Base-by-base conservation (phyloP, 1,139 yeast species). In the Candida glucosophila region DNA sequence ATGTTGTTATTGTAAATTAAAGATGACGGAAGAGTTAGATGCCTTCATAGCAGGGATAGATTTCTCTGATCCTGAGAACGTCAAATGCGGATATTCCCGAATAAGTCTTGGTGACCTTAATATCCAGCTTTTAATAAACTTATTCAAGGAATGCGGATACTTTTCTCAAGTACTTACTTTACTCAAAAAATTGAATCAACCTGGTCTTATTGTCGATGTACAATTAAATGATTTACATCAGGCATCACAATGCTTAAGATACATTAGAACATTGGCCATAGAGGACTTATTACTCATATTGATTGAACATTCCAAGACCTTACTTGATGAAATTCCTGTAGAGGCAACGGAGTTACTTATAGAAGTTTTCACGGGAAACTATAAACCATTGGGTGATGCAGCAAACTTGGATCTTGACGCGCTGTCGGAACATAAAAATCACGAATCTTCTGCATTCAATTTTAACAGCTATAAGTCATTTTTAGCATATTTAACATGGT, bases 281-380 rank as follows among this genome's bases (percentile, higher is more conserved):
- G 90, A 82, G 43, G 96, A 90, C 27, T 72, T 88, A 8, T 56
- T 88, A 19, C 59, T 88, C 23, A 76, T 83, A 11, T 56, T 90
- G 27, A 57, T 71, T 12, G 79, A 76, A 21, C 77, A 73, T 43
- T 77, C 93, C 3, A 73, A 82, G 32, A 49, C 58, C 1, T 55
- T 90, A 19, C 57, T 90, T 25, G 81, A 80, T 26, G 50, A 63
- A 27, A 55, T 73, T 23, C 97, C 98, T 0, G 70, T 80, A 32
- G 88, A 80, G 33, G 80, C 95, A 0, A 86, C 95, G 0, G 77
- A 78, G 21, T 52, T 90, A 22, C 59, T 88, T 29, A 88, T 90
- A 30, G 80, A 81, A 22, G 80, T 88, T 1, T 90, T 90, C 47
- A 88, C 97, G 0, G 97, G 97, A 0, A 74, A 71, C 31, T 90